Evolutionary conservation across 371 early-diverging fungal genomes (phyloP).

Genomic region (Capillidium rhysosporum): DNA sequence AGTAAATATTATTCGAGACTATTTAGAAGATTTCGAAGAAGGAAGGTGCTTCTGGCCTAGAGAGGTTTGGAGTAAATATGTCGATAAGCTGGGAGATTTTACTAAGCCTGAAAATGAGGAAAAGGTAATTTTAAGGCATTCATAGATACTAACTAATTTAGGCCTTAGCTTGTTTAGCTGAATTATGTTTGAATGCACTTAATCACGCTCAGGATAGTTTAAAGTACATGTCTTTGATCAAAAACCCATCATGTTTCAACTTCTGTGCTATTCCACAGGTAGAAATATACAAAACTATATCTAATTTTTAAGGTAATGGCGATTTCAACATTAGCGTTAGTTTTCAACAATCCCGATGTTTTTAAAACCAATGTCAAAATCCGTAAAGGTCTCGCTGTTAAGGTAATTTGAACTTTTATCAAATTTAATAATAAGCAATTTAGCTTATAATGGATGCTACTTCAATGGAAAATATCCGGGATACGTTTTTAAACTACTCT

Average conservation of each 20-base stretch:
- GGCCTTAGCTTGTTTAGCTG: conserved; percentile 55
- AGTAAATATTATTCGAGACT: conserved; percentile 90
- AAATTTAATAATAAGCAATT: neutral
- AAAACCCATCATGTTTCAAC: conserved; percentile 62
- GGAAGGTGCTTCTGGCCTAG: conserved; percentile 88
- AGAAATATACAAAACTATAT: conserved; percentile 4
- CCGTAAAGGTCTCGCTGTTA: conserved; percentile 80
- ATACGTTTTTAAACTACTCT: neutral
- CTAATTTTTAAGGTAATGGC: conserved; percentile 55
- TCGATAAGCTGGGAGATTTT: conserved; percentile 29
- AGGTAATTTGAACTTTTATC: conserved; percentile 15
- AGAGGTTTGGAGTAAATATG: conserved; percentile 66
- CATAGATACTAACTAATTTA: neutral
- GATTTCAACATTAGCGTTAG: conserved; percentile 69
- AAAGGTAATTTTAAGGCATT: conserved; percentile 16
- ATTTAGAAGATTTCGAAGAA: conserved; percentile 67
- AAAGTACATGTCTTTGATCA: conserved; percentile 55
- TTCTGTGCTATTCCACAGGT: conserved; percentile 96
- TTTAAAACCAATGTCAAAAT: conserved; percentile 72
- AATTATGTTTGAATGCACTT: conserved; percentile 72
- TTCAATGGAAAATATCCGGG: conserved; percentile 2
- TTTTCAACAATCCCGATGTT: conserved; percentile 66
- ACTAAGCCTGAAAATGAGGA: conserved; percentile 34
- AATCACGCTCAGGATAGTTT: conserved; percentile 67
- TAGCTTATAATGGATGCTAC: conserved; percentile 8